phyloP scores from a whole-genome alignment of 768 basidiomycete genomes.

The Megacollybia marginata region DNA sequence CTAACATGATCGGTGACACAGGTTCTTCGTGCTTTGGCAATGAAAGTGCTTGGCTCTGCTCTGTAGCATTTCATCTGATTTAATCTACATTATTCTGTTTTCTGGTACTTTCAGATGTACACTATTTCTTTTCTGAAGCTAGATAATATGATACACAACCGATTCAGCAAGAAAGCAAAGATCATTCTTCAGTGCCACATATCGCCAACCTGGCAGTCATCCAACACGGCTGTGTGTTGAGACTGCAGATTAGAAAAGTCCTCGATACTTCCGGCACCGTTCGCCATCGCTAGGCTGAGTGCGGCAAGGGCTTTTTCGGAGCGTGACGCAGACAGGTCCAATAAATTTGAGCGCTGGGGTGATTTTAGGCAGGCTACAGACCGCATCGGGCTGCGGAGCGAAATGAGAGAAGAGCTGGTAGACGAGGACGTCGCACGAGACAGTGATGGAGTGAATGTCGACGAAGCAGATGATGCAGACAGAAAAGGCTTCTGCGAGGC shows the following conservation, averaged over 20 bases:
- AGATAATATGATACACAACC: too few species aligned
- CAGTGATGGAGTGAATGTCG: conserved; percentile 23
- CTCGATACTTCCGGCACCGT: conserved; percentile 51
- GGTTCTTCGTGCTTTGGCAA: conserved; percentile 75
- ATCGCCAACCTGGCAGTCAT: conserved; percentile 47
- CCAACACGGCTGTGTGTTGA: conserved; percentile 22
- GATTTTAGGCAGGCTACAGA: conserved; percentile 1
- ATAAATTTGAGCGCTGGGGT: background rate
- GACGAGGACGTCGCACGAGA: conserved; percentile 29
- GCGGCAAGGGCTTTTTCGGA: conserved; percentile 57
- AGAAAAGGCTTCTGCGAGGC: too few species aligned
- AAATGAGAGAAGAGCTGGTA: conserved; percentile 30
- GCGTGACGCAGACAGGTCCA: conserved; percentile 26
- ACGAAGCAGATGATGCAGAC: background rate
- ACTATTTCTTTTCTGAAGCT: background rate
- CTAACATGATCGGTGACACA: conserved; percentile 19
- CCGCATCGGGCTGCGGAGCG: conserved; percentile 11
- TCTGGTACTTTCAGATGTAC: background rate
- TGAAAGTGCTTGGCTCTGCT: conserved; percentile 76
- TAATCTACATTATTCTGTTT: background rate
- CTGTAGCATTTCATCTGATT: conserved; percentile 13
- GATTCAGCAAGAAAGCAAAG: too few species aligned
- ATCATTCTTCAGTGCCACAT: conserved; percentile 39
- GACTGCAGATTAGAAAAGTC: conserved; percentile 46
- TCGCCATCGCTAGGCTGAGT: conserved; percentile 53